Base-by-base conservation (phyloP, 352 stramenopile species). In the Pythium vanterpoolii region DNA sequence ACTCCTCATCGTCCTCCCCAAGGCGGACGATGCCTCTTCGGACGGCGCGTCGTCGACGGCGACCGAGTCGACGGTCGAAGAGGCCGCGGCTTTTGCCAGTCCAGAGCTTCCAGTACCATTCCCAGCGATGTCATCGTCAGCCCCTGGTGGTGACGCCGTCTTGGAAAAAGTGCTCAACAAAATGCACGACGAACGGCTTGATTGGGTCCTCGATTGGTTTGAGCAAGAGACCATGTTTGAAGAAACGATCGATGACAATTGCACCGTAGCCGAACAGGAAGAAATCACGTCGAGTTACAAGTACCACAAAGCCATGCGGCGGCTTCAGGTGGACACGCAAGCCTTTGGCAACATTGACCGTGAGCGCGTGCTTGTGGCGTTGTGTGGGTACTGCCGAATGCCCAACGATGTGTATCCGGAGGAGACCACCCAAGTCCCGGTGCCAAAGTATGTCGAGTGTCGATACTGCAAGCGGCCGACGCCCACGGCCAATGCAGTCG, bases 211-310 rank as follows among this genome's bases (percentile, higher is more conserved):
- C 28, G 86, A 93, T 46, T 93, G 83, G 77, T 95, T 92, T 27
- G 86, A 95, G 70, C 86, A 95, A 72, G 86, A 95, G 60, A 93
- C 83, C 5, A 95, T 95, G 86, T 95, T 95, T 56, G 86, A 95
- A 76, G 86, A 95, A 71, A 83, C 90, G 28, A 43, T 92, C 53
- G 82, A 95, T 62, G 79, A 93, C 59, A 74, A 87, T 52, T 93
- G 83, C 62, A 76, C 81, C 10, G 76, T 64, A 19, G 57, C 58
- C 13, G 86, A 95, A 57, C 81, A 92, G 42, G 70, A 86, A 51
- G 83, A 93, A 49, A 83, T 90, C 60, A 71, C 87, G 60, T 78
- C 88, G 33, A 82, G 64, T 36, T 76, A 92, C 61, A 69, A 56
- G 9, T 92, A 93, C 64, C 62, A 77, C 16, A 93, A 95, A 51